Base-by-base conservation (phyloP, 176 grass and related monocot species). In the Raddia guianensis region DNA sequence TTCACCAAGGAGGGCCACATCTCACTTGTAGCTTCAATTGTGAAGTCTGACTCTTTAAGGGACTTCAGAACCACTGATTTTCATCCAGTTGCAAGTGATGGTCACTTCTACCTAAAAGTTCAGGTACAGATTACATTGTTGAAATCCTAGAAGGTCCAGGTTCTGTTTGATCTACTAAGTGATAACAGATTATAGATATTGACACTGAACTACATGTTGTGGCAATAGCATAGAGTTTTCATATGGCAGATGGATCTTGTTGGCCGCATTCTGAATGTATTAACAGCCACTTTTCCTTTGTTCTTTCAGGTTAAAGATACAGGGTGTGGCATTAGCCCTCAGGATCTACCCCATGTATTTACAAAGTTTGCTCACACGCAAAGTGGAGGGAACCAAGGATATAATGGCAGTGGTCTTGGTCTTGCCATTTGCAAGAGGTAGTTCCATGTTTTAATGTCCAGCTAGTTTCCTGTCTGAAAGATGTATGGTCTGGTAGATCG, bases 261-360 rank as follows among this genome's bases (percentile, higher is more conserved):
- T 67, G 2, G 63, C 34, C 7, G 0, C 7, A 34, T 67, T 67
- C 7, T 67, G 8, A 44, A 1, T 66, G 40, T 67, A 67, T 46
- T 10, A 46, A 46, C 65, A 68, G 16, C 14, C 37, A 45, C 9
- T 63, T 4, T 33, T 63, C 27, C 66, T 76, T 35, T 55, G 62
- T 13, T 51, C 70, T 78, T 40, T 40, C 37, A 98, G 95, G 72
- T 98, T 49, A 91, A 89, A 73, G 95, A 98, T 91, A 94, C 95
- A 48, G 95, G 95, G 8, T 94, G 90, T 86, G 95, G 95, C 65
- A 98, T 98, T 86, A 91, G 90, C 78, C 74, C 90, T 47, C 95
- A 92, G 66, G 92, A 98, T 85, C 70, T 98, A 78, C 84, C 88
- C 33, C 90, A 94, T 74, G 90, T 93, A 74, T 98, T 98, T 80